Evolutionary conservation across 257 asterid genomes (phyloP).

Genomic region (Mitragyna speciosa): DNA sequence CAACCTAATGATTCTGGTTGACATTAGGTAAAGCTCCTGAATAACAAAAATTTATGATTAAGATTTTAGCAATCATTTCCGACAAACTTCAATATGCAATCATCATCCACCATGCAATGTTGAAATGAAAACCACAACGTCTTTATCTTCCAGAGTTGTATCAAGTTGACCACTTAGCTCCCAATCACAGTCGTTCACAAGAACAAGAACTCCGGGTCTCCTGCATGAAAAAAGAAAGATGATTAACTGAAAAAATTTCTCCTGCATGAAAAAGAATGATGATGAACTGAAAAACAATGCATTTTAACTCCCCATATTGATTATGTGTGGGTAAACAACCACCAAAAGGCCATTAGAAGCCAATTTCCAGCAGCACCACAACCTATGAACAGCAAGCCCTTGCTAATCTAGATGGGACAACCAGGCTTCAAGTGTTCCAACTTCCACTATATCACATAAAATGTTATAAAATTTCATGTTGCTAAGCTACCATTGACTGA

Average conservation of each 20-base stretch:
- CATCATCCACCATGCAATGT: conserved; percentile 84
- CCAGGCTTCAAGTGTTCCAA: not conserved
- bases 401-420: not conserved
- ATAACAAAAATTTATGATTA: not conserved
- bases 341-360: not conserved
- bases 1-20: not conserved
- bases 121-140: conserved; percentile 80
- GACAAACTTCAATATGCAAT: not conserved
- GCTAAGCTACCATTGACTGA: not conserved
- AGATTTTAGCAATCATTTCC: not conserved
- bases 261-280: conserved; percentile 42
- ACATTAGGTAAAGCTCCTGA: not conserved
- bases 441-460: not conserved
- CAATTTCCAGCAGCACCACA: not conserved
- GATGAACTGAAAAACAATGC: not conserved
- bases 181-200: conserved; percentile 85
- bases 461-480: not conserved
- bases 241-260: conserved; percentile 25
- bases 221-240: conserved; percentile 39
- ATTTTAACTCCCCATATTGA: not conserved
- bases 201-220: conserved; percentile 92
- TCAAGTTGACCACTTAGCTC: conserved; percentile 94
- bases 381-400: too few species aligned
- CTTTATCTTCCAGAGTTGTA: conserved; percentile 73
- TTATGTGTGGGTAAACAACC: not conserved